Percentiles rank a stretch among this genome's conserved stretches.
These are phyloP conservation scores for Acanthamoeba triangularis DNA, from an alignment of 208 protist species.

Conservation along the genomic window DNA sequence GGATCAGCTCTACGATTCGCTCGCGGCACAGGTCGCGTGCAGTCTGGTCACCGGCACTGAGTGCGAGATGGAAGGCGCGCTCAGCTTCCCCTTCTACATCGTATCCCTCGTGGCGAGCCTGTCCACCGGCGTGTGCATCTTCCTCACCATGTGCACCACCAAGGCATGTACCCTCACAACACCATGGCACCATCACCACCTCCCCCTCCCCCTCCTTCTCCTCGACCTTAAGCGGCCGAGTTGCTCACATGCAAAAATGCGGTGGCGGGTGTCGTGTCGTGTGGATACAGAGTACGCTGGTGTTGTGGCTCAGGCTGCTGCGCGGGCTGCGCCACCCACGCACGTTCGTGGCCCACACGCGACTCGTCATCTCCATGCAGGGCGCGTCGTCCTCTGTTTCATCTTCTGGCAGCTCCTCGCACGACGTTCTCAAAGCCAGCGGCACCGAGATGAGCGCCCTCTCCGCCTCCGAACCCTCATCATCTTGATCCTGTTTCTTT, in stretches of 20 bases:
- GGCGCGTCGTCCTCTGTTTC: too few relatives aligned
- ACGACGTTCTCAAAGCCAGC: too few relatives aligned
- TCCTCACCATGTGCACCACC: constrained; percentile 24
- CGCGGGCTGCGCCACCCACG: not conserved
- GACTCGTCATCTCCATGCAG: not conserved
- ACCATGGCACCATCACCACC: too few relatives aligned
- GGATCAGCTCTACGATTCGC: not conserved
- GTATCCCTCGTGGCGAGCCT: not conserved
- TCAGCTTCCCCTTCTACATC: not conserved
- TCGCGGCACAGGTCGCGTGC: not conserved
- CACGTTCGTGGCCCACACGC: not conserved
- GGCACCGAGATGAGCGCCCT: too few relatives aligned
- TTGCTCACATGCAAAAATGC: too few relatives aligned
- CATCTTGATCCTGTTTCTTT: too few relatives aligned
- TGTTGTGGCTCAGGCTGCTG: not conserved
- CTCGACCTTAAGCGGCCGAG: too few relatives aligned
- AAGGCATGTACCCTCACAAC: not conserved
- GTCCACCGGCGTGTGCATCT: not conserved
- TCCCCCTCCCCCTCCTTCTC: too few relatives aligned
- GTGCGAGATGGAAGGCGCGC: not conserved
- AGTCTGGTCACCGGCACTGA: not conserved
- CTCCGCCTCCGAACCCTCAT: too few relatives aligned
- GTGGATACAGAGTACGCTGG: not conserved
- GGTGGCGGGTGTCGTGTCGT: too few relatives aligned
- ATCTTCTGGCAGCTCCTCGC: too few relatives aligned